Conservation (phyloP, 73 alveolate genomes). For the Tetrahymena borealis region DNA sequence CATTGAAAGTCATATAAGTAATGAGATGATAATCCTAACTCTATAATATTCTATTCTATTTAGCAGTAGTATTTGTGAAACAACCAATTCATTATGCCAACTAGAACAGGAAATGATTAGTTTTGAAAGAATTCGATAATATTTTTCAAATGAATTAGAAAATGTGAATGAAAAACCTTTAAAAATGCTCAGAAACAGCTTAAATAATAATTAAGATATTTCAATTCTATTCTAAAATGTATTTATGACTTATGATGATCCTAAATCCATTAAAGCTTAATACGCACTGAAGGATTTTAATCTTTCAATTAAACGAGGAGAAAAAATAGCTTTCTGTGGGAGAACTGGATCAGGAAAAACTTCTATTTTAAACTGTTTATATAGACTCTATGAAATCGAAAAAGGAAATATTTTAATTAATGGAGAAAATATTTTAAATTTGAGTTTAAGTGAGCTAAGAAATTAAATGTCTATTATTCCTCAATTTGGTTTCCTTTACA, state of each 20-base stretch:
- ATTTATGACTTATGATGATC: slow-evolving; percentile 29
- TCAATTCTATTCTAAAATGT: slow-evolving; percentile 9
- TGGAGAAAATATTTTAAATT: slow-evolving; percentile 44
- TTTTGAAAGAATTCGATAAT: slow-evolving; percentile 38
- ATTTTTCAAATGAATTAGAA: slow-evolving; percentile 19
- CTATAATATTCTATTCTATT: slow-evolving; percentile 19
- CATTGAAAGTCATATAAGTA: neutral
- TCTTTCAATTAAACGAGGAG: slow-evolving; percentile 23
- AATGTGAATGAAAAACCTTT: neutral
- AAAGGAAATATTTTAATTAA: slow-evolving; percentile 47
- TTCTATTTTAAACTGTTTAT: slow-evolving; percentile 59
- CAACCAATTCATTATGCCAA: slow-evolving; percentile 12
- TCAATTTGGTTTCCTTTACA: slow-evolving; percentile 61
- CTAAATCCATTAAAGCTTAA: neutral
- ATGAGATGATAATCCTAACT: slow-evolving; percentile 23
- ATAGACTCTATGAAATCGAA: slow-evolving; percentile 59
- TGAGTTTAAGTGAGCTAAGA: slow-evolving; percentile 55
- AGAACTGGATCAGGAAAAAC: slow-evolving; percentile 90
- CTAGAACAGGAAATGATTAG: slow-evolving; percentile 28
- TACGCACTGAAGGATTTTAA: slow-evolving; percentile 25
- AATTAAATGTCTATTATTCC: slow-evolving; percentile 63
- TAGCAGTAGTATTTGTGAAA: slow-evolving; percentile 13
- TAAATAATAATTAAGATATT: neutral
- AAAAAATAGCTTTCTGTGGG: slow-evolving; percentile 74
- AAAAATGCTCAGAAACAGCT: neutral